Evolutionary conservation across 148 eudicot genomes (phyloP).

Genomic region (Pouteria glomerata): DNA sequence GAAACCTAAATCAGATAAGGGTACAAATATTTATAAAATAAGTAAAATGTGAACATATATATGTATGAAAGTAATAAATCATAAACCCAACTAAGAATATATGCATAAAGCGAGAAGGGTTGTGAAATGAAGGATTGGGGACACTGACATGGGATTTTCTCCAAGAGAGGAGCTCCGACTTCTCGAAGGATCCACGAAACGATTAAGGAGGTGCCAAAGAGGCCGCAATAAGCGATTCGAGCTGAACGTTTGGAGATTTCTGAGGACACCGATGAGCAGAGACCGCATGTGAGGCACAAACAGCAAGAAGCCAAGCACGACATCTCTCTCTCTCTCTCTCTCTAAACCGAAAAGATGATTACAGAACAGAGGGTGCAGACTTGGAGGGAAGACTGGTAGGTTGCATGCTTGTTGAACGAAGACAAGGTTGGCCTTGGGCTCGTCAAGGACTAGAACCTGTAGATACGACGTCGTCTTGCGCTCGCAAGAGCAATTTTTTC

Average conservation of each 20-base stretch:
- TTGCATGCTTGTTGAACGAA: too few relatives aligned
- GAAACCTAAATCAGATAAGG: too few relatives aligned
- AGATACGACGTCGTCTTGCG: too few relatives aligned
- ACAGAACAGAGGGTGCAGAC: too few relatives aligned
- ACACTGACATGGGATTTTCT: constrained; percentile 62
- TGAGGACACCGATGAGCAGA: constrained; percentile 83
- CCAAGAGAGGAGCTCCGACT: constrained; percentile 66
- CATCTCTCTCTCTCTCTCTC: constrained; percentile 33
- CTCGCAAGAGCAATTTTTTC: too few relatives aligned
- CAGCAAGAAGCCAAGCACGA: constrained; percentile 75
- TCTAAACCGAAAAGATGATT: too few relatives aligned
- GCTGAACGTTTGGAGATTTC: constrained; percentile 78
- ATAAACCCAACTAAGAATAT: neutral
- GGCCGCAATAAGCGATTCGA: constrained; percentile 75
- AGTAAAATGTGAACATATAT: too few relatives aligned
- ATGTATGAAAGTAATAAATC: neutral
- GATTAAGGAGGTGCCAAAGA: constrained; percentile 77
- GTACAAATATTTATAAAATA: too few relatives aligned
- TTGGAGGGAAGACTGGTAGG: too few relatives aligned
- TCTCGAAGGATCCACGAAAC: constrained; percentile 88
- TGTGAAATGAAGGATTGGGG: neutral
- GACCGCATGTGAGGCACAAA: constrained; percentile 77
- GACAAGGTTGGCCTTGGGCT: too few relatives aligned
- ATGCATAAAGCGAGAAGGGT: too few relatives aligned
- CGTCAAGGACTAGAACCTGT: too few relatives aligned